Base-by-base conservation (phyloP, 2,329 filamentous ascomycete genomes). In the Dissoconium aciculare region DNA sequence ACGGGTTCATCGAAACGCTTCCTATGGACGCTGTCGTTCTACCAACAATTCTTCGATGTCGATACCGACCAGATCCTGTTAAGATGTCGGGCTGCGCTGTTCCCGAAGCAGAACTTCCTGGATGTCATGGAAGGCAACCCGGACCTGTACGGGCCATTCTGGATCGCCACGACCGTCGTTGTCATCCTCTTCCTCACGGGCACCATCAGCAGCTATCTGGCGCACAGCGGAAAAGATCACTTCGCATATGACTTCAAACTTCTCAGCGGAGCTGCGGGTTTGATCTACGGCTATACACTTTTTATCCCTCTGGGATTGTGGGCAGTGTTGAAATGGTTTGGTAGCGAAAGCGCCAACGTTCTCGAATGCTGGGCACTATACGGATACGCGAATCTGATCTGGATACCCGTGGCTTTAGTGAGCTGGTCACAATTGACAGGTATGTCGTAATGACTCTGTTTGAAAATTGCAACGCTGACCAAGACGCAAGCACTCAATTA, bases 31-130 rank as follows among this genome's bases (percentile, higher is more conserved):
- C 66, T 95, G 39, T 74, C 74, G 35, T 98, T 93, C 66, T 98
- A 98, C 63, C 74, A 84, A 33, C 89, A 93, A 61, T 95, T 89
- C 71, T 98, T 98, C 62, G 89, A 98, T 53, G 87, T 98, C 41
- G 89, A 98, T 60, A 95, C 89, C 2, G 76, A 71, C 37, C 81
- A 89, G 31, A 85, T 98, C 12, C 62, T 94, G 33, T 68, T 76
- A 49, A 79, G 89, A 43, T 95, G 89, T 59, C 76, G 75, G 57
- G 78, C 84, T 1, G 77, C 87, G n/a, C 63, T 95, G 23, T 93
- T 79, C 57, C 89, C 89, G 27, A 76, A 83, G 40, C 78, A 78
- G 35, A 94, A 93, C 64, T 98, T 98, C 60, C 75, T 98, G 40
- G 89, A 98, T 52, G 83, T 95, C 19, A 69, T 98, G 15, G 89